Percentiles rank a stretch among this genome's conserved stretches.
phyloP scores from a whole-genome alignment of 2,329 filamentous ascomycete species.

The Balansia obtecta region DNA sequence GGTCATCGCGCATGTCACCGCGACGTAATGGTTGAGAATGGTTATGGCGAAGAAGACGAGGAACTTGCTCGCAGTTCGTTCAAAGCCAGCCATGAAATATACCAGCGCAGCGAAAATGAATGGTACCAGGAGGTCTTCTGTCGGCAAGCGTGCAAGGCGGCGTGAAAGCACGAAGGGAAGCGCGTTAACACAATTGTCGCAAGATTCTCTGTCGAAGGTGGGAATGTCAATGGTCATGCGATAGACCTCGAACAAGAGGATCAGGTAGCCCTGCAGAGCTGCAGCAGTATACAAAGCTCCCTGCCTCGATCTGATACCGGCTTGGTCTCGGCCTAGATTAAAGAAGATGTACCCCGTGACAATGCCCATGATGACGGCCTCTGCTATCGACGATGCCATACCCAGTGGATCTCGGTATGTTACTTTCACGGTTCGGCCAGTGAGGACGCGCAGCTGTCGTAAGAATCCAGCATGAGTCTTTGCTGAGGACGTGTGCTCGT shows the following conservation, averaged over 20 bases:
- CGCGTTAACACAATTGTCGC: conserved; percentile 59
- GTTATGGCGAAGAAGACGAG: conserved; percentile 60
- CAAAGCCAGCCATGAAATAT: conserved; percentile 70
- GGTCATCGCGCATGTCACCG: conserved; percentile 57
- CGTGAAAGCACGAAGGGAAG: conserved; percentile 59
- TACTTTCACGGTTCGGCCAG: conserved; percentile 54
- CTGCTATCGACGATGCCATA: conserved; percentile 55
- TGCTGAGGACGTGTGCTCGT: conserved; percentile 12
- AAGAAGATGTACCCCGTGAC: conserved; percentile 65
- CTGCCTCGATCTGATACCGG: conserved; percentile 62
- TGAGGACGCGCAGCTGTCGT: conserved; percentile 54
- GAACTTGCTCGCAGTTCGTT: conserved; percentile 49
- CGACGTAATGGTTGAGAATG: conserved; percentile 59
- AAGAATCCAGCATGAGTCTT: conserved; percentile 41
- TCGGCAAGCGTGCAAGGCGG: conserved; percentile 52
- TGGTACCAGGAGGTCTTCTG: conserved; percentile 63
- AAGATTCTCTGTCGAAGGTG: conserved; percentile 63
- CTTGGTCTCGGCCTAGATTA: conserved; percentile 48
- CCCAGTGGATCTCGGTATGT: conserved; percentile 69
- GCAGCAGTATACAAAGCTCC: conserved; percentile 61
- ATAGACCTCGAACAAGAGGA: conserved; percentile 65
- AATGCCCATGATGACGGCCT: conserved; percentile 58
- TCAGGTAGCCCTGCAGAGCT: conserved; percentile 63
- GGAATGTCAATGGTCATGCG: conserved; percentile 63
- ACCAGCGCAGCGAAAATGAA: conserved; percentile 58